Conservation (phyloP, 2,329 filamentous ascomycete species). For the Coniochaeta sp. region DNA sequence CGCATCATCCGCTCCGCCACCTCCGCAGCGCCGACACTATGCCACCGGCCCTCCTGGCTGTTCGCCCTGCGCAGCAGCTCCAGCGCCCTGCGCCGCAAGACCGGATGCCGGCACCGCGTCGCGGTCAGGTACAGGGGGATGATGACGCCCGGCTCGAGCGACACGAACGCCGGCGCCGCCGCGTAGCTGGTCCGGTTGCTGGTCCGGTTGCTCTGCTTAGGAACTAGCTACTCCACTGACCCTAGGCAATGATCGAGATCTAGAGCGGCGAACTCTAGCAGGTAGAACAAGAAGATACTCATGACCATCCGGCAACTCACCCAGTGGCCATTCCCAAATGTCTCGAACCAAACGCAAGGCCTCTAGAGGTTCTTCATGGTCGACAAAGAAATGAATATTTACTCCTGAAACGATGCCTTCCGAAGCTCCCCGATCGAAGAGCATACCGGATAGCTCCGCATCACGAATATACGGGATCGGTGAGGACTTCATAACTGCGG, state of each 20-base stretch:
- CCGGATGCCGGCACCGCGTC: constrained; percentile 22
- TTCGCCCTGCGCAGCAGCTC: constrained; percentile 15
- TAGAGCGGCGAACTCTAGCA: no score
- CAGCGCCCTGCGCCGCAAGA: constrained; percentile 18
- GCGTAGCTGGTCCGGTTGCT: no score
- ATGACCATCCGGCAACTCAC: no score
- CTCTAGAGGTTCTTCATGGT: not conserved
- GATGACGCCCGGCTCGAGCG: constrained; percentile 24
- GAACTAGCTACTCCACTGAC: no score
- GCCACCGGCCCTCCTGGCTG: constrained; percentile 25
- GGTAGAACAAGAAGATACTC: no score
- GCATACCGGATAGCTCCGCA: not conserved
- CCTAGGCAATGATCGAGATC: no score
- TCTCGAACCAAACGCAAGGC: no score
- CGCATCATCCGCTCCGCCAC: constrained; percentile 15
- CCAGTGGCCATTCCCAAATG: no score
- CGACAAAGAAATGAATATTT: not conserved
- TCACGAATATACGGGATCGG: not conserved
- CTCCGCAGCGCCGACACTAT: constrained; percentile 19
- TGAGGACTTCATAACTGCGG: not conserved
- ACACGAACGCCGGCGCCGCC: constrained; percentile 12
- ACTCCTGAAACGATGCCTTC: not conserved
- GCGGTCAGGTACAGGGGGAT: constrained; percentile 19
- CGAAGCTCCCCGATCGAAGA: not conserved
- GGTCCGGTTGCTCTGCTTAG: not conserved